Base-by-base conservation (phyloP, 1,139 yeast genomes). In the Hyphopichia fennica region DNA sequence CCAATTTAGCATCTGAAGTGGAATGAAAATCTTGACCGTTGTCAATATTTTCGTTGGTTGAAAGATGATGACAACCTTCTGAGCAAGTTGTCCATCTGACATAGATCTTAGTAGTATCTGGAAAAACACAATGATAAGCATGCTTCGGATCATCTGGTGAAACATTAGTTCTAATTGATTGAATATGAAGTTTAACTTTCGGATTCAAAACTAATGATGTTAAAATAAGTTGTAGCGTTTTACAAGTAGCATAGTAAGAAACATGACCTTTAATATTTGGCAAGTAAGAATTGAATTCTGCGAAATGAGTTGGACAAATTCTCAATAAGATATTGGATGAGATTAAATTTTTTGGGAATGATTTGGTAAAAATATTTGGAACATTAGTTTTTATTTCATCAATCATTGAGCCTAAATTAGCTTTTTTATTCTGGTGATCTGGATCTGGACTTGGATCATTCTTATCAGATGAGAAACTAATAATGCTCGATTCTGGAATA, bases 61-160 rank as follows among this genome's bases (percentile, higher is more conserved):
- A 19, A 32, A 79, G 60, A 57, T 78, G 82, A 6, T 53, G 56
- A 49, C 84, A 79, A 5, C 77, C 77, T 22, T 75, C 74, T 16
- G 63, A 54, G 51, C 88, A 82, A 1, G 87, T 83, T 39, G 75
- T 67, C 88, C 89, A 84, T 44, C 84, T 68, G 2, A 84, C 61
- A 22, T 76, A 63, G 20, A 84, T 62, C 49, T 82, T 82, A 19
- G 84, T 79, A 8, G 82, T 63, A 37, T 65, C 61, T 2, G 62
- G 63, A 39, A 67, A 67, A 6, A 74, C 59, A 29, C 75, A 70
- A 41, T 61, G 60, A 22, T 38, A 38, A 9, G 19, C 30, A n/a
- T 9, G 10, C 2, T 33, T 25, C 3, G 37, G 28, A 14, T 38
- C 36, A n/a, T 18, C 10, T 22, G 63, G 52, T 28, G 55, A 59